Percentiles rank a stretch among this genome's conserved stretches.
phyloP scores from a whole-genome alignment of 257 asterid genomes.

The Oldenlandia corymbosa region DNA sequence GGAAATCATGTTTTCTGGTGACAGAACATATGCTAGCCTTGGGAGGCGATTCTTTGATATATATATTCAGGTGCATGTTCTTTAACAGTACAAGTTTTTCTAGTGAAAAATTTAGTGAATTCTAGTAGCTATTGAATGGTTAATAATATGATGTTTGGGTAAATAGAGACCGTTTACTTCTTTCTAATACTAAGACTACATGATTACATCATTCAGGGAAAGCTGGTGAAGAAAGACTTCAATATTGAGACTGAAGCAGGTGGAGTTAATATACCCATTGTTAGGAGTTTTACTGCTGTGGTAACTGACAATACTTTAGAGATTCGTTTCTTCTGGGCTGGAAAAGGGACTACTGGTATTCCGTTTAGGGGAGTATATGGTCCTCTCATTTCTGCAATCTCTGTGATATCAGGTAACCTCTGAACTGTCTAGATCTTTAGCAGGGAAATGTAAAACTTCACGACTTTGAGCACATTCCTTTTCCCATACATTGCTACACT shows the following conservation, averaged over 20 bases:
- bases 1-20: conserved; percentile 56
- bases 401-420: conserved; percentile 54
- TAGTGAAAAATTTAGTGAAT: background rate
- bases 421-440: background rate
- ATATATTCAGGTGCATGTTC: conserved; percentile 53
- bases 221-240: conserved; percentile 55
- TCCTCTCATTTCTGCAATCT: conserved; percentile 84
- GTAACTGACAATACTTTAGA: conserved; percentile 52
- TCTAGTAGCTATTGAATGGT: no score
- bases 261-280: conserved; percentile 55
- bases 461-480: background rate
- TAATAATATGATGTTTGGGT: background rate
- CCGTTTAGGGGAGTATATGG: conserved; percentile 76
- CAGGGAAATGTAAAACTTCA: background rate
- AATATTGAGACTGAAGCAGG: conserved; percentile 68
- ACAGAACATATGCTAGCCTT: conserved; percentile 42
- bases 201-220: conserved; percentile 40
- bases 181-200: background rate
- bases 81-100: background rate
- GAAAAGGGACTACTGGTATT: conserved; percentile 70
- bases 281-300: conserved; percentile 34
- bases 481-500: background rate
- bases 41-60: conserved; percentile 74
- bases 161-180: background rate
- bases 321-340: conserved; percentile 82